Percentiles rank a stretch among this genome's conserved stretches.
Conservation (phyloP, 345 rosid species). For the Rhodomyrtus tomentosa region DNA sequence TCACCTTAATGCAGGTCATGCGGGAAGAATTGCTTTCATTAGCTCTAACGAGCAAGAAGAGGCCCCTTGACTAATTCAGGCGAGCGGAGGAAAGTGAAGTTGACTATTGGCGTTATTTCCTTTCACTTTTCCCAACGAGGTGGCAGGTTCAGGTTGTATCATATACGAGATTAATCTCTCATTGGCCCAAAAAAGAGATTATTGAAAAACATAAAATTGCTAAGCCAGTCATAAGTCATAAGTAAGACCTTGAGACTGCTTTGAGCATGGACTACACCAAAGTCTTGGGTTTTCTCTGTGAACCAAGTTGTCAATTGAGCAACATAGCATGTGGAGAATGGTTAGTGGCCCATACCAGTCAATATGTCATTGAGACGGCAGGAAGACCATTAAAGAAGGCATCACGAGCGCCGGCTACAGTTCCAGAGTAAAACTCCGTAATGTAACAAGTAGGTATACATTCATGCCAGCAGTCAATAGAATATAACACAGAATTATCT, state of each 20-base stretch:
- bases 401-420: constrained; percentile 97
- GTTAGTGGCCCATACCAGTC: constrained; percentile 39
- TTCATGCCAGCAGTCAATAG: background rate
- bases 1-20: background rate
- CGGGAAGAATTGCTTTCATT: too few relatives aligned
- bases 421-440: constrained; percentile 82
- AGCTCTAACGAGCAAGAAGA: too few relatives aligned
- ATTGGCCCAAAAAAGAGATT: background rate
- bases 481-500: background rate
- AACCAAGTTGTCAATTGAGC: background rate
- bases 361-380: constrained; percentile 60
- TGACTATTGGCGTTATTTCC: too few relatives aligned
- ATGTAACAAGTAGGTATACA: background rate
- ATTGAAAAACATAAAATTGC: background rate
- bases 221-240: background rate
- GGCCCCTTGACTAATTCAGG: background rate
- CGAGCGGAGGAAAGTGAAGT: too few relatives aligned
- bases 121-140: too few relatives aligned
- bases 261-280: background rate
- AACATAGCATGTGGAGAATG: background rate
- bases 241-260: background rate
- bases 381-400: constrained; percentile 77
- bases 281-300: background rate
- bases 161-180: background rate
- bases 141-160: too few relatives aligned